phyloP scores from a whole-genome alignment of 441 rosid genomes.

The Brassica balearica region DNA sequence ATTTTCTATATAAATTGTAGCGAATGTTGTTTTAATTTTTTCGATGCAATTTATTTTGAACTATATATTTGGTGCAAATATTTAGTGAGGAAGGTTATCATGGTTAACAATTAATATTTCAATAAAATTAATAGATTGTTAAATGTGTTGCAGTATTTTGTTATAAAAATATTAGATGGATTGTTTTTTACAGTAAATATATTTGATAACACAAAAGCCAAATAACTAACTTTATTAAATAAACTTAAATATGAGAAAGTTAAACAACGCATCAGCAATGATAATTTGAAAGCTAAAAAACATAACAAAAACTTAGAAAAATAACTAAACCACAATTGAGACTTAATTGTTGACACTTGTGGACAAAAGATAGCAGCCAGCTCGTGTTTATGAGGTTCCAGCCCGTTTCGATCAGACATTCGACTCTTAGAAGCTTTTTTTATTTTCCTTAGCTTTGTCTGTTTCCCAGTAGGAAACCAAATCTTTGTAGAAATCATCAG shows the following conservation, averaged over 20 bases:
- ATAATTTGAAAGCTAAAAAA: too few species aligned
- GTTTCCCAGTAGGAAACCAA: background rate
- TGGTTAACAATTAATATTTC: background rate
- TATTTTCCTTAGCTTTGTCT: background rate
- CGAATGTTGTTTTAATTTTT: background rate
- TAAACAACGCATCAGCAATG: too few species aligned
- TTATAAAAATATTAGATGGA: background rate
- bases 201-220: background rate
- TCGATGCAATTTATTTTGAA: too few species aligned
- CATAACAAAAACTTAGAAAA: too few species aligned
- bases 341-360: too few species aligned
- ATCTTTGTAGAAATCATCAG: background rate
- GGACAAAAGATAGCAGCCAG: background rate
- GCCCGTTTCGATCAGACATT: background rate
- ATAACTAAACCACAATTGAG: too few species aligned
- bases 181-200: background rate
- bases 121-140: too few species aligned
- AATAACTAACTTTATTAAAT: too few species aligned
- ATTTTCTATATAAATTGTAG: too few species aligned
- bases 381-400: background rate
- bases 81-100: background rate
- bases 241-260: too few species aligned
- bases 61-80: background rate
- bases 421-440: background rate
- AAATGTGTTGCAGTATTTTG: background rate